These are phyloP conservation scores for Exophiala viscosa DNA, from an alignment of 2,329 filamentous ascomycete genomes.

Conservation along the genomic window DNA sequence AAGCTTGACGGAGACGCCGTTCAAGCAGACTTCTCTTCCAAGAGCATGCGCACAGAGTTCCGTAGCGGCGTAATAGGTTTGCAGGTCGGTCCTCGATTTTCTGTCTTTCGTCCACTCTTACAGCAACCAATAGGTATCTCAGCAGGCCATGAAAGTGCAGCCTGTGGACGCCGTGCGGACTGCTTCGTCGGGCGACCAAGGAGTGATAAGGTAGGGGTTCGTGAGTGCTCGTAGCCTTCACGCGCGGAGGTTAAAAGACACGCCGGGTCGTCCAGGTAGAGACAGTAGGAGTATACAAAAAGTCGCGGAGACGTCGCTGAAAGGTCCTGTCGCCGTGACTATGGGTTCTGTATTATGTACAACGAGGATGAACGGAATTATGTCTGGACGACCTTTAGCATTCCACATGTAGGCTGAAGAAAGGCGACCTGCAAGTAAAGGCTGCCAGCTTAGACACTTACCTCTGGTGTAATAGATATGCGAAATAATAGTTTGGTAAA, in stretches of 20 bases:
- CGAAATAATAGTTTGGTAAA: slow-evolving; percentile 1
- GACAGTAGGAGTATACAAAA: slow-evolving; percentile 6
- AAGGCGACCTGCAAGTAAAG: neutral
- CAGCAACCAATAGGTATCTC: neutral
- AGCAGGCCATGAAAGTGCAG: neutral
- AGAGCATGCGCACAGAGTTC: too few species aligned
- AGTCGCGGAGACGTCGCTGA: neutral
- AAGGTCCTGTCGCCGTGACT: neutral
- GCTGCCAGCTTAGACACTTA: slow-evolving; percentile 4
- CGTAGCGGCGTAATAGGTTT: too few species aligned
- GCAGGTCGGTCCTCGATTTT: too few species aligned
- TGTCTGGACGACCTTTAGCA: slow-evolving; percentile 4
- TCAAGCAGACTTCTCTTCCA: too few species aligned
- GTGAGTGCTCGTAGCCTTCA: neutral
- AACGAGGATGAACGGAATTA: neutral
- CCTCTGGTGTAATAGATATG: slow-evolving; percentile 9
- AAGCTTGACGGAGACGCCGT: too few species aligned
- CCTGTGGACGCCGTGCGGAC: neutral
- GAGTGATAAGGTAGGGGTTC: neutral
- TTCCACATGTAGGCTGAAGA: neutral
- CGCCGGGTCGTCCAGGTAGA: neutral
- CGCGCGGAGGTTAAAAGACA: neutral
- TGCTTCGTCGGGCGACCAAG: neutral
- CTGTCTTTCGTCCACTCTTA: too few species aligned
- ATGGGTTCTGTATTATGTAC: slow-evolving; percentile 12